Percentiles rank a stretch among this genome's conserved stretches.
Conservation (phyloP, 257 asterid species). For the Salvia hispanica region DNA sequence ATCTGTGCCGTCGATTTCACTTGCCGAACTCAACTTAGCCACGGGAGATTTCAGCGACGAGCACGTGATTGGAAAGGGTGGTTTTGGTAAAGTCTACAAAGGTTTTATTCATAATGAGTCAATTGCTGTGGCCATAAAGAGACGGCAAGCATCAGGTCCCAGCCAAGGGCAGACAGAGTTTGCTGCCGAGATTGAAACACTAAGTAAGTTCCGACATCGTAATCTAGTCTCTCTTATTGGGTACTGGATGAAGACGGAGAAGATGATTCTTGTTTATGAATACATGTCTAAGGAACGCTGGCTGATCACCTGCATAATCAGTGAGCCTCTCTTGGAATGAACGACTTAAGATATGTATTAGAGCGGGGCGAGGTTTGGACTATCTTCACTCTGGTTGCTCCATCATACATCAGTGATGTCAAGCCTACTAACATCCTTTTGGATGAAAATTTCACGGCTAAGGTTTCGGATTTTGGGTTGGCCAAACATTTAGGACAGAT, state of each 20-base stretch:
- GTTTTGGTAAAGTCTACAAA: conserved; percentile 21
- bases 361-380: conserved; percentile 17
- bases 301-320: conserved; percentile 22
- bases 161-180: conserved; percentile 23
- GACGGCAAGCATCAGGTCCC: not conserved
- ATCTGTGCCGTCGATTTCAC: conserved; percentile 13
- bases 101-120: not conserved
- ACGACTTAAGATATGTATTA: conserved; percentile 14
- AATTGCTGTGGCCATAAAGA: not conserved
- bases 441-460: not conserved
- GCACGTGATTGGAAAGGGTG: conserved; percentile 13
- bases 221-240: conserved; percentile 14
- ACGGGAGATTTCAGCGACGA: conserved; percentile 1
- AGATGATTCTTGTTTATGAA: conserved; percentile 18
- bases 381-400: conserved; percentile 23
- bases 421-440: conserved; percentile 14
- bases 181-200: conserved; percentile 4
- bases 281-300: conserved; percentile 10
- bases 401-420: conserved; percentile 25
- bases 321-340: conserved; percentile 9
- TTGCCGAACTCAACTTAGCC: conserved; percentile 9
- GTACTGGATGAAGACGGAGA: conserved; percentile 1
- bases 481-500: not conserved
- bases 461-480: conserved; percentile 22
- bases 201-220: not conserved